Evolutionary conservation across 2,329 filamentous ascomycete genomes (phyloP).

Genomic region (Knufia petricola): DNA sequence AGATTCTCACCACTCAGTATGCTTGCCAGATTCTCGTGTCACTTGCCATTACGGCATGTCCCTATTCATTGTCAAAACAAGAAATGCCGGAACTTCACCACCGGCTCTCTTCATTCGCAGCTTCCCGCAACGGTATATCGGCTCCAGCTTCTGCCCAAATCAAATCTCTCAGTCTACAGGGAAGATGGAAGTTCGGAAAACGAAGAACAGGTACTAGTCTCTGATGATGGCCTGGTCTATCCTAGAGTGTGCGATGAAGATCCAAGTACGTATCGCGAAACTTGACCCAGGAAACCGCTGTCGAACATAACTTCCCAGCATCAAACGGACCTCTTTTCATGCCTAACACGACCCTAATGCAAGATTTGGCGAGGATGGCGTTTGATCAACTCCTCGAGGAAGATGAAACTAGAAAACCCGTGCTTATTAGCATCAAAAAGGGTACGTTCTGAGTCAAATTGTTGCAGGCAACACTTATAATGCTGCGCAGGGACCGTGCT

Average conservation of each 20-base stretch:
- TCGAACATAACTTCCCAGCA: slow-evolving; percentile 3
- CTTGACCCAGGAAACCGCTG: not conserved
- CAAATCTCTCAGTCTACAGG: slow-evolving; percentile 12
- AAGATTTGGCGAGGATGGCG: slow-evolving; percentile 13
- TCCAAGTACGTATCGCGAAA: slow-evolving; percentile 1
- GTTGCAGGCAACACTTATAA: not conserved
- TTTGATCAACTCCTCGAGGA: slow-evolving; percentile 12
- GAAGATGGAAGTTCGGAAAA: slow-evolving; percentile 3
- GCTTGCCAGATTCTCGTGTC: not conserved
- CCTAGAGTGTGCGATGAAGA: slow-evolving; percentile 7
- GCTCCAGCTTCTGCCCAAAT: slow-evolving; percentile 11
- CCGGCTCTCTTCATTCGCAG: slow-evolving; percentile 6
- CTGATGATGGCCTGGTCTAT: slow-evolving; percentile 9
- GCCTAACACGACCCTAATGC: slow-evolving; percentile 14
- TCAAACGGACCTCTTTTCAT: slow-evolving; percentile 14
- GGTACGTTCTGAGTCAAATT: slow-evolving; percentile 7
- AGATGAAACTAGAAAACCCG: slow-evolving; percentile 11
- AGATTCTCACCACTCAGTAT: too few species aligned
- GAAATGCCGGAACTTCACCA: slow-evolving; percentile 6
- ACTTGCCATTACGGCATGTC: not conserved
- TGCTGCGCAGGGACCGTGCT: slow-evolving; percentile 2
- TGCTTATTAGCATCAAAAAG: slow-evolving; percentile 11
- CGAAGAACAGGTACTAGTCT: not conserved
- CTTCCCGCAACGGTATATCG: slow-evolving; percentile 15
- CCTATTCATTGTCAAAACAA: not conserved